phyloP scores from a whole-genome alignment of 2,329 filamentous ascomycete species.

The Penicillium capsulatum region DNA sequence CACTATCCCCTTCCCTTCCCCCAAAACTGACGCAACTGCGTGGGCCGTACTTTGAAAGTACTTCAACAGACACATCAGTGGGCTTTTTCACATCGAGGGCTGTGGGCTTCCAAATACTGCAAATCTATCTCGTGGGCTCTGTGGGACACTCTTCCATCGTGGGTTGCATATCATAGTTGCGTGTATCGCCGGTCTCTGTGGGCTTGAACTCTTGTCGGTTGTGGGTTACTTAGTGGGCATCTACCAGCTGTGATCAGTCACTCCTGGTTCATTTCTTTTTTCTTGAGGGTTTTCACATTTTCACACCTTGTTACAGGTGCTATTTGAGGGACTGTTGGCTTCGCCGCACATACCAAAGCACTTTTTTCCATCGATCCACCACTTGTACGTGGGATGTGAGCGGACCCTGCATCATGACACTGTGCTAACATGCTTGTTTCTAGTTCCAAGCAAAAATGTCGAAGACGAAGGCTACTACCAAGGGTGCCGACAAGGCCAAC shows the following conservation, averaged over 20 bases:
- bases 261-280: constrained; percentile 26
- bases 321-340: constrained; percentile 36
- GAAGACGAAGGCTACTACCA: constrained; percentile 43
- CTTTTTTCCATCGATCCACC: constrained; percentile 16
- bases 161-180: constrained; percentile 42
- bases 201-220: constrained; percentile 43
- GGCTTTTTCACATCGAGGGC: constrained; percentile 41
- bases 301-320: constrained; percentile 23
- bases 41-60: constrained; percentile 33
- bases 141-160: constrained; percentile 34
- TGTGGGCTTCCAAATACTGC: constrained; percentile 41
- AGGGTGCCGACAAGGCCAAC: constrained; percentile 37
- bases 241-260: constrained; percentile 33
- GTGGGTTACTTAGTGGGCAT: constrained; percentile 41
- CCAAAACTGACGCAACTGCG: constrained; percentile 32
- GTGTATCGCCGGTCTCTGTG: constrained; percentile 42
- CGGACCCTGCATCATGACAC: constrained; percentile 3
- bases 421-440: constrained; percentile 17
- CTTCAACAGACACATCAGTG: constrained; percentile 38
- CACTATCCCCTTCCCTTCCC: constrained; percentile 14
- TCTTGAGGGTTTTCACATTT: constrained; percentile 26
- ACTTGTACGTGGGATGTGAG: constrained; percentile 18
- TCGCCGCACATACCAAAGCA: constrained; percentile 33
- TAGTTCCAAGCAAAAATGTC: constrained; percentile 38
- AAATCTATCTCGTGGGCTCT: constrained; percentile 42